Percentiles rank a stretch among this genome's conserved stretches.
Conservation (phyloP, 2,329 filamentous ascomycete species). For the Microdochium nivale region DNA sequence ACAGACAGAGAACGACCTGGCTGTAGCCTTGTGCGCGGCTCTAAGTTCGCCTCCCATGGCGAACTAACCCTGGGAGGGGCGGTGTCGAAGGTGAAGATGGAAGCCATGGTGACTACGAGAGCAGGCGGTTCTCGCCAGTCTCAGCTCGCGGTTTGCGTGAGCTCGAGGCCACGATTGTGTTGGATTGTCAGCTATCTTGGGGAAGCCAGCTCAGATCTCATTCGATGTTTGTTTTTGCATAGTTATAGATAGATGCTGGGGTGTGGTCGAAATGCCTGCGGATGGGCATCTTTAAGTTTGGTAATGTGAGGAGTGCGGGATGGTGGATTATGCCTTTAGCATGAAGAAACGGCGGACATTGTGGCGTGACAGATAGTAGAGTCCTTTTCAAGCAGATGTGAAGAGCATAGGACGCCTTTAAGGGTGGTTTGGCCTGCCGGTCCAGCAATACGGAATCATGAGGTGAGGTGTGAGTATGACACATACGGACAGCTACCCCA, state of each 20-base stretch:
- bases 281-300: not conserved
- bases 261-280: not conserved
- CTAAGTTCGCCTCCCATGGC: constrained; percentile 67
- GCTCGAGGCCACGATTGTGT: too few species aligned
- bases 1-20: constrained; percentile 21
- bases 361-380: not conserved
- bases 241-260: not conserved
- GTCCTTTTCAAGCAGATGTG: not conserved
- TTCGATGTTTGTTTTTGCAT: not conserved
- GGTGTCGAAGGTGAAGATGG: constrained; percentile 90
- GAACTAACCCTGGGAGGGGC: constrained; percentile 83
- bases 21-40: constrained; percentile 24
- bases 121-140: not conserved
- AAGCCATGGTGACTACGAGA: constrained; percentile 55
- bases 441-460: not conserved
- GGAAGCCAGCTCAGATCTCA: not conserved
- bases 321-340: not conserved
- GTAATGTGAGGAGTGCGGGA: not conserved
- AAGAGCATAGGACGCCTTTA: too few species aligned
- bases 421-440: too few species aligned
- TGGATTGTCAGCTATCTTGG: not conserved
- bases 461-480: not conserved
- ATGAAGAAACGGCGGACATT: not conserved
- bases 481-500: not conserved
- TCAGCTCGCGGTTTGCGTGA: not conserved